A percentile compares a stretch with the other conserved stretches of the same genome.
Evolutionary conservation across 2,329 filamentous ascomycete genomes (phyloP).

Genomic region (Fusarium transvaalense): DNA sequence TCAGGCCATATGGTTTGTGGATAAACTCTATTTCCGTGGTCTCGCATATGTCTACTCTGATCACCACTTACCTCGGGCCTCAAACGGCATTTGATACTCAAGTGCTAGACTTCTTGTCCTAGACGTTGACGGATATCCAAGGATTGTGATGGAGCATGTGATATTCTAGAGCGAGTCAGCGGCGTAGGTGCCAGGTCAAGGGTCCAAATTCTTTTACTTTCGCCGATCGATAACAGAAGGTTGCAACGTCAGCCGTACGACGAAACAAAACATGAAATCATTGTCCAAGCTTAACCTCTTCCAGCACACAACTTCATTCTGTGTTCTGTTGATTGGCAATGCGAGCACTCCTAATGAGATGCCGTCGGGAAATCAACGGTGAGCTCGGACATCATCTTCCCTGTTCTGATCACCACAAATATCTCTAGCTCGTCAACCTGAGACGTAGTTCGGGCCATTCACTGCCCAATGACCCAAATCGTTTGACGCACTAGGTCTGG

Average conservation of each 20-base stretch:
- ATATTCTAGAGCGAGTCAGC: no score
- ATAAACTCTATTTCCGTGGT: neutral
- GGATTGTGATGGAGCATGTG: no score
- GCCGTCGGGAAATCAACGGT: neutral
- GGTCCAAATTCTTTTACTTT: neutral
- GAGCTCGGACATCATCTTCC: neutral
- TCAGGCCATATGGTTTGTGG: neutral
- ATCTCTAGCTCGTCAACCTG: neutral
- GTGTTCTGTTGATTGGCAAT: neutral
- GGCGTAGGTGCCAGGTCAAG: neutral
- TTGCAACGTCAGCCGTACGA: neutral
- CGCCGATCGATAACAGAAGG: neutral
- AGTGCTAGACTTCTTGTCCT: neutral
- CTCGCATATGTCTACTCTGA: neutral
- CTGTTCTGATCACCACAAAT: conserved; percentile 1
- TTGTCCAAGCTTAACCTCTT: neutral
- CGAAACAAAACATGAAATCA: neutral
- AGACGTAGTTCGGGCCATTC: neutral
- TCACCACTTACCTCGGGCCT: neutral
- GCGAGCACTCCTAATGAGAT: neutral
- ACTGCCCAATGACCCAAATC: neutral
- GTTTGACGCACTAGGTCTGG: neutral
- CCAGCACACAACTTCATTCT: neutral
- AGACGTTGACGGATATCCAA: no score
- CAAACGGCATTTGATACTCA: neutral